Evolutionary conservation across 2,329 filamentous ascomycete species (phyloP).

Genomic region (Geoglossum cookeanum): DNA sequence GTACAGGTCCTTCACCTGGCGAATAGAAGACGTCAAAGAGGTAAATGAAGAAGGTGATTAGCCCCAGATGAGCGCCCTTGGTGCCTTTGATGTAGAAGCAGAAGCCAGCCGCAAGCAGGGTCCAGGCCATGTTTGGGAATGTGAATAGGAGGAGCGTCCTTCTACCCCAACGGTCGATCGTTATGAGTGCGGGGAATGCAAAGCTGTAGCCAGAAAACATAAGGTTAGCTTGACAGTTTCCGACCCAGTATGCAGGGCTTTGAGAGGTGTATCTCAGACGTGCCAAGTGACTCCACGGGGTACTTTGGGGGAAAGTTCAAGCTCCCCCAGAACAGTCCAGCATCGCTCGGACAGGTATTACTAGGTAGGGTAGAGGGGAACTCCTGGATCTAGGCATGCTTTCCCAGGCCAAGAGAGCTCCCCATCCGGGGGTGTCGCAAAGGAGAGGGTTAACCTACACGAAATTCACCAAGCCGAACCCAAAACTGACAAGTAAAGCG

Average conservation of each 20-base stretch:
- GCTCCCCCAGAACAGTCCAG: no score
- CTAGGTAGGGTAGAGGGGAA: no score
- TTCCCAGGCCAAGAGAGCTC: no score
- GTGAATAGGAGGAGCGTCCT: constrained; percentile 43
- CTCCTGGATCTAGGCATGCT: no score
- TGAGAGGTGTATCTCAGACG: no score
- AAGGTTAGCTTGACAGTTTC: no score
- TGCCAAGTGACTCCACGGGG: no score
- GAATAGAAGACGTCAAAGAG: constrained; percentile 47
- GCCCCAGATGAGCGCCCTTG: constrained; percentile 27
- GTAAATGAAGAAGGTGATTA: constrained; percentile 43
- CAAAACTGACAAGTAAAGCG: constrained; percentile 42
- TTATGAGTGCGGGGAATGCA: constrained; percentile 44
- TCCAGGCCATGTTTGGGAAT: constrained; percentile 34
- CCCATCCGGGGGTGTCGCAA: background rate
- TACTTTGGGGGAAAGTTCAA: no score
- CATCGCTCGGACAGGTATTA: no score
- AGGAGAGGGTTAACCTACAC: constrained; percentile 14
- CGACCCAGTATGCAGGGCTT: no score
- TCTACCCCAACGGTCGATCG: constrained; percentile 48
- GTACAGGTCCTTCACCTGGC: constrained; percentile 29
- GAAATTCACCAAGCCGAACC: constrained; percentile 47
- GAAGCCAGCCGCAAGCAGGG: constrained; percentile 40
- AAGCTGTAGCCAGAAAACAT: constrained; percentile 19
- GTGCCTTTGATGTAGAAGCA: constrained; percentile 31